Evolutionary conservation across 768 basidiomycete genomes (phyloP).

Genomic region (Leccinum ochraceum): DNA sequence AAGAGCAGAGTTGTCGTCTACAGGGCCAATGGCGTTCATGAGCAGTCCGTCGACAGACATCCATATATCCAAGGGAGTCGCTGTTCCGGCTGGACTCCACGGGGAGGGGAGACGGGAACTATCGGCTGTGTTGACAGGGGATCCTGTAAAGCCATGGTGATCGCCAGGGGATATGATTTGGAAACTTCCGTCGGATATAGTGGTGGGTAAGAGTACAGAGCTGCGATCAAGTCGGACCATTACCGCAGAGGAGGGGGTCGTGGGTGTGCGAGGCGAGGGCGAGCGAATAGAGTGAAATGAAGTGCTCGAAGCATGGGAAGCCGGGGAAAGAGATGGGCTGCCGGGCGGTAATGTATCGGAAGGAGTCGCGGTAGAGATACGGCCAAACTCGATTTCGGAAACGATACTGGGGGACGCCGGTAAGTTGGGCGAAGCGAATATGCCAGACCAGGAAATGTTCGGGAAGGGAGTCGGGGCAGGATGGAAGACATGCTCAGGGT

Average conservation of each 20-base stretch:
- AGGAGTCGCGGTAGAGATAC: neutral
- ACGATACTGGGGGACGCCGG: constrained; percentile 1
- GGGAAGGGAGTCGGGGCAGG: constrained; percentile 19
- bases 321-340: constrained; percentile 10
- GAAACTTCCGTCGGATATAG: constrained; percentile 26
- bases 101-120: constrained; percentile 27
- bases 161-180: constrained; percentile 25
- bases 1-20: neutral
- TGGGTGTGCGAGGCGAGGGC: constrained; percentile 10
- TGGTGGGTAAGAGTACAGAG: constrained; percentile 21
- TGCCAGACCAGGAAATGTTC: constrained; percentile 21
- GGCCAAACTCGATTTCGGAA: constrained; percentile 3
- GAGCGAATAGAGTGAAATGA: constrained; percentile 14
- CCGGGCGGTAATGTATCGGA: constrained; percentile 1
- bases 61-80: constrained; percentile 20
- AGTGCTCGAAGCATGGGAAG: neutral
- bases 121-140: constrained; percentile 7
- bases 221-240: constrained; percentile 25
- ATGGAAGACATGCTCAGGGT: constrained; percentile 14
- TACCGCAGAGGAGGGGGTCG: constrained; percentile 15
- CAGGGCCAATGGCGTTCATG: constrained; percentile 17
- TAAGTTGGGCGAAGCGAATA: constrained; percentile 13
- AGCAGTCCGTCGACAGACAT: constrained; percentile 25
- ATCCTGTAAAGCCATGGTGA: constrained; percentile 8
- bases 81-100: constrained; percentile 28